Evolutionary conservation across 129 eudicot species (phyloP).

Genomic region (Scalesia atractyloides): DNA sequence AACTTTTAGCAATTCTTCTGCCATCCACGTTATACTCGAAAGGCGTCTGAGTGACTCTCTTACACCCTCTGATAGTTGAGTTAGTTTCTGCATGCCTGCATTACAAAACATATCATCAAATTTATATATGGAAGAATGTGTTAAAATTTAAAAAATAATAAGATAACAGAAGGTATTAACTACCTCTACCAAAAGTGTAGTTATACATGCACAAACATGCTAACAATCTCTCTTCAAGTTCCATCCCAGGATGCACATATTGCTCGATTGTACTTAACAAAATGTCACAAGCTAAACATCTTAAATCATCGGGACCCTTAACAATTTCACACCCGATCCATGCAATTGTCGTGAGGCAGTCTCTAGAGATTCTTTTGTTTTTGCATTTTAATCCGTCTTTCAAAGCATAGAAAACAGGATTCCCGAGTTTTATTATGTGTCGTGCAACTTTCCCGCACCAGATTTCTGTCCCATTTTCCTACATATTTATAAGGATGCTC

Average conservation of each 20-base stretch:
- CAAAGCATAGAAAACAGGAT: constrained; percentile 56
- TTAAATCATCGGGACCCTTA: constrained; percentile 55
- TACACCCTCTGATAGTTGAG: constrained; percentile 77
- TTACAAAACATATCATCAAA: constrained; percentile 28
- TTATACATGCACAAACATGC: constrained; percentile 79
- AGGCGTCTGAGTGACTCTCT: constrained; percentile 81
- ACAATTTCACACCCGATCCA: constrained; percentile 82
- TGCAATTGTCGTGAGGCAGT: constrained; percentile 60
- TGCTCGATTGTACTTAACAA: constrained; percentile 60
- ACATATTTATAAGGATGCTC: constrained; percentile 22
- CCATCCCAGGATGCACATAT: constrained; percentile 78
- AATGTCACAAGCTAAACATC: constrained; percentile 71
- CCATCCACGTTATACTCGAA: constrained; percentile 80
- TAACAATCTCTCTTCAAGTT: constrained; percentile 76
- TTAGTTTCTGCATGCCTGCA: constrained; percentile 76
- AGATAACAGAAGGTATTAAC: neutral
- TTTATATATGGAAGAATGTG: neutral
- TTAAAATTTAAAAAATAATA: neutral
- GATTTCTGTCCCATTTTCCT: constrained; percentile 60
- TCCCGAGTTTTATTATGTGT: constrained; percentile 50
- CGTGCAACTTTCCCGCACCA: constrained; percentile 68
- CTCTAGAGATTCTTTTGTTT: constrained; percentile 60
- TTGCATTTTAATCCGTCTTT: constrained; percentile 68
- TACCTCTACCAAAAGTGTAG: constrained; percentile 84
- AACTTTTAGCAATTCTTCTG: constrained; percentile 77